These are phyloP conservation scores for Gautieria morchelliformis DNA, from an alignment of 768 basidiomycete species.

Conservation along the genomic window DNA sequence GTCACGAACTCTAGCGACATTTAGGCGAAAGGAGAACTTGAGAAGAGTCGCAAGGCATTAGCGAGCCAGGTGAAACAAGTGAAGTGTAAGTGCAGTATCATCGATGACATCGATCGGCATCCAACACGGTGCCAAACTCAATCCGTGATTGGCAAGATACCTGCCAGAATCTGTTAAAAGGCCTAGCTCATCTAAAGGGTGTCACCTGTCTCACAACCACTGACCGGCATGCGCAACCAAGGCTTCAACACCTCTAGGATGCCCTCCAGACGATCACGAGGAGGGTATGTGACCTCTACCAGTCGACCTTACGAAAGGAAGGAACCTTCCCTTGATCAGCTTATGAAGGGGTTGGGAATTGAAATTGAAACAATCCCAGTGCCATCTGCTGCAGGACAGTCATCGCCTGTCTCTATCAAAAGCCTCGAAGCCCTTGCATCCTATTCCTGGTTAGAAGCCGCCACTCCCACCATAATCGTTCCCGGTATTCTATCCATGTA, in stretches of 20 bases:
- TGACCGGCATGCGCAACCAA: not conserved
- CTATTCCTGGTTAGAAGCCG: slow-evolving; percentile 41
- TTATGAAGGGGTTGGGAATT: not conserved
- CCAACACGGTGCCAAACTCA: too few species aligned
- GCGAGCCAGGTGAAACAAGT: too few species aligned
- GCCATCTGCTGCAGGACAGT: not conserved
- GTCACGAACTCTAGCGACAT: too few species aligned
- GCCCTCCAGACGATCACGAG: not conserved
- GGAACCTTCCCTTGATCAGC: not conserved
- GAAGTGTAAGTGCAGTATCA: too few species aligned
- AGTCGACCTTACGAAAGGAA: not conserved
- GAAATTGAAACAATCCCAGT: not conserved
- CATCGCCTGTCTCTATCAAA: not conserved
- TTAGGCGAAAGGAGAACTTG: too few species aligned
- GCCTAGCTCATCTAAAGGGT: too few species aligned
- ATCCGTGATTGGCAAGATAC: too few species aligned
- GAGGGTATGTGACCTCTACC: not conserved
- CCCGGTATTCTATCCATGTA: slow-evolving; percentile 18
- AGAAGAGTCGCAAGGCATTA: too few species aligned
- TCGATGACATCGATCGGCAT: too few species aligned
- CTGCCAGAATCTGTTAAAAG: too few species aligned
- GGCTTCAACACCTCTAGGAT: not conserved
- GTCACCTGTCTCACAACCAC: too few species aligned
- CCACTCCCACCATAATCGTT: slow-evolving; percentile 34
- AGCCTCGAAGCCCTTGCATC: slow-evolving; percentile 27